These are phyloP conservation scores for Fusarium tanahbumbuense DNA, from an alignment of 2,329 filamentous ascomycete species.

Conservation along the genomic window DNA sequence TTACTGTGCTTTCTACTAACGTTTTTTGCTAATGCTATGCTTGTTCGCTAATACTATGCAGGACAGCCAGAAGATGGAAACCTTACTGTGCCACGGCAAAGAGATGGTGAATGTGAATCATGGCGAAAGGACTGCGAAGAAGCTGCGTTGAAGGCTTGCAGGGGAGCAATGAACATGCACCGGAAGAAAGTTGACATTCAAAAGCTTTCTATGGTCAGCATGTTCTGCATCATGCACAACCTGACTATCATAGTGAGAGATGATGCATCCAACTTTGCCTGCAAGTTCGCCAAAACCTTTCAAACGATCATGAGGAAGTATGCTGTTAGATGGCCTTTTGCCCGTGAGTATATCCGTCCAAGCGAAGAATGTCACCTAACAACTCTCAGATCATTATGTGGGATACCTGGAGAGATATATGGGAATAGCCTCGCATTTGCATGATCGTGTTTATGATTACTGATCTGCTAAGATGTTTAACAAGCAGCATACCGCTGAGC, in stretches of 20 bases:
- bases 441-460: not conserved
- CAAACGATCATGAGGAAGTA: not conserved
- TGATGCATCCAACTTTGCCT: not conserved
- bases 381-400: not conserved
- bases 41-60: not conserved
- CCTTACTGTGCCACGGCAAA: accelerated
- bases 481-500: not conserved
- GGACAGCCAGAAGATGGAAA: not conserved
- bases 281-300: not conserved
- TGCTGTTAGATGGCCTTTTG: not conserved
- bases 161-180: not conserved
- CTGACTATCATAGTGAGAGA: not conserved
- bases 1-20: accelerated
- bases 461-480: not conserved
- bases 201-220: not conserved
- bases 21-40: not conserved
- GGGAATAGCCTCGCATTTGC: accelerated
- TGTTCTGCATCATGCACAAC: not conserved
- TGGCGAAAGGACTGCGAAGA: not conserved
- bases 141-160: not conserved
- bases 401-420: not conserved
- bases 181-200: not conserved
- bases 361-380: not conserved
- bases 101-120: no score
- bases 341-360: not conserved